phyloP scores from a whole-genome alignment of 306 rosid genomes.

The Datisca glomerata region DNA sequence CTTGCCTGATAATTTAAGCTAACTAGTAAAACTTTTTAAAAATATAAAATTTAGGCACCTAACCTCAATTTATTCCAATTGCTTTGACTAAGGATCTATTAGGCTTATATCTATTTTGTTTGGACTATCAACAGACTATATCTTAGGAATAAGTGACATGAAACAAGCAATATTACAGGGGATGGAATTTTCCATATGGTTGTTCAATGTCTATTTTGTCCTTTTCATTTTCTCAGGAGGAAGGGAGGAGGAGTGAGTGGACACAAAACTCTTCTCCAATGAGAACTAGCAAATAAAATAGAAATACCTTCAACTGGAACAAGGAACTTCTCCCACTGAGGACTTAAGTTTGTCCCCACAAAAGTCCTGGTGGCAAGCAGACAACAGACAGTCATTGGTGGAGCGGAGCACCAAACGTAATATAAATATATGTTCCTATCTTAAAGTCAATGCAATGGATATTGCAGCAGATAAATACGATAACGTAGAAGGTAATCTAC shows the following conservation, averaged over 20 bases:
- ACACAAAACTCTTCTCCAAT: not conserved
- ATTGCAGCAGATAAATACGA: not conserved
- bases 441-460: not conserved
- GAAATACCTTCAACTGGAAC: conserved; percentile 59
- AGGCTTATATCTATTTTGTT: no score
- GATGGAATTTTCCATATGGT: not conserved
- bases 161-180: no score
- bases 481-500: not conserved
- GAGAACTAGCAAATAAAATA: no score
- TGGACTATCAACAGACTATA: no score
- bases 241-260: not conserved
- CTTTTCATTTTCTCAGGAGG: not conserved
- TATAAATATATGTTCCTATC: no score
- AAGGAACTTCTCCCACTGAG: conserved; percentile 69
- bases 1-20: no score
- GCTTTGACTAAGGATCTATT: no score
- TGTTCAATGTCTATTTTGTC: no score
- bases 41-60: no score
- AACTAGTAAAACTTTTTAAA: no score
- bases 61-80: no score
- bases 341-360: conserved; percentile 84
- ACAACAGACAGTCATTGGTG: conserved; percentile 12
- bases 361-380: conserved; percentile 61
- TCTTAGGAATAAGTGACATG: no score
- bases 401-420: not conserved